Conservation (phyloP, 352 stramenopile species). For the Phytophthora sp. region DNA sequence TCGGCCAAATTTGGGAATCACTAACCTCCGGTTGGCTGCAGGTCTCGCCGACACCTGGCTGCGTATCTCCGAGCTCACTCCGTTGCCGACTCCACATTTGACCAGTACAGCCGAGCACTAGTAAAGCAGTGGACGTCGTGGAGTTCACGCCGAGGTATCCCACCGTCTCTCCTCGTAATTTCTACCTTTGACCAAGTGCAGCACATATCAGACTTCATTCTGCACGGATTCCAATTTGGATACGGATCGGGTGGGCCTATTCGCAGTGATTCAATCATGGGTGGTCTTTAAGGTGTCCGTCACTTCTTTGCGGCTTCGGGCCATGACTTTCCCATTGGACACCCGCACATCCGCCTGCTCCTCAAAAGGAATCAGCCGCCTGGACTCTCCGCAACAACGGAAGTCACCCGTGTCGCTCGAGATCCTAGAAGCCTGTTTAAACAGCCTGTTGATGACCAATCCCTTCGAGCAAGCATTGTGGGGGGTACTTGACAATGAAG, state of each 20-base stretch:
- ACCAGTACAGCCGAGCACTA: neutral
- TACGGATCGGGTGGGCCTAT: neutral
- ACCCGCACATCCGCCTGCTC: constrained; percentile 11
- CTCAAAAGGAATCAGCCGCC: constrained; percentile 11
- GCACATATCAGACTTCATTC: constrained; percentile 6
- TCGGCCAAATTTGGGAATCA: neutral
- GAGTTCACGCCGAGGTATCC: neutral
- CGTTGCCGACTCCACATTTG: constrained; percentile 8
- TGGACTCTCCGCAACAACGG: neutral
- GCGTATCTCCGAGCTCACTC: constrained; percentile 8
- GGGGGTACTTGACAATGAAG: too few relatives aligned
- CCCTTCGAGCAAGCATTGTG: constrained; percentile 10
- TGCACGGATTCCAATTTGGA: neutral
- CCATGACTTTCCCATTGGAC: neutral
- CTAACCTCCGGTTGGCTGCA: constrained; percentile 5
- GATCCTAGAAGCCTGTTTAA: constrained; percentile 2
- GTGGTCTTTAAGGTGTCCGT: neutral
- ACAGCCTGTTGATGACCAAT: neutral
- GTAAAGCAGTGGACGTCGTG: neutral
- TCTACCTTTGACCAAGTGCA: neutral
- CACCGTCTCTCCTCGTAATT: neutral
- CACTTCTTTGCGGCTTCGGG: constrained; percentile 1
- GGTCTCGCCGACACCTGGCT: constrained; percentile 6
- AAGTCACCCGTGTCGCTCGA: neutral
- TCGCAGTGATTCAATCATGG: neutral